phyloP scores from a whole-genome alignment of 2,329 filamentous ascomycete species.

The Talaromyces sp. region DNA sequence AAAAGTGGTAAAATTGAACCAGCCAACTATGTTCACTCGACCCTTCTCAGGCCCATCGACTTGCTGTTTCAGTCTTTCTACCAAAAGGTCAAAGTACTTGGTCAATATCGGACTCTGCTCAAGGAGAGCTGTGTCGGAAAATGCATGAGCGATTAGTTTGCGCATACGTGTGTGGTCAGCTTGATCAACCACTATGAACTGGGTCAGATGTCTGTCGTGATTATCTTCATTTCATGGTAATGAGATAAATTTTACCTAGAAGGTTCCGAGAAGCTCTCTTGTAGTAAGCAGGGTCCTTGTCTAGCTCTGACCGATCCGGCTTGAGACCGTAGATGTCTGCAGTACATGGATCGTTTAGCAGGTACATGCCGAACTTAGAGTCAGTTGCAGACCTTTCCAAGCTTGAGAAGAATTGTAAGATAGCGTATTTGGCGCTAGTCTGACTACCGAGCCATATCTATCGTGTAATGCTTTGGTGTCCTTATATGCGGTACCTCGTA shows the following conservation, averaged over 20 bases:
- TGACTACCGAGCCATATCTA: conserved; percentile 11
- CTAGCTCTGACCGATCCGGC: conserved; percentile 12
- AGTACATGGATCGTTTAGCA: neutral
- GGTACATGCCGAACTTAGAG: neutral
- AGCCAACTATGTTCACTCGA: conserved; percentile 31
- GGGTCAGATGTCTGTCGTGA: neutral
- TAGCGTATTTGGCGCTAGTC: conserved; percentile 12
- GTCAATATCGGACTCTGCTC: conserved; percentile 35
- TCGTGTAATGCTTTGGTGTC: conserved; percentile 13
- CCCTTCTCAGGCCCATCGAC: conserved; percentile 13
- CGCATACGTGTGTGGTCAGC: conserved; percentile 32
- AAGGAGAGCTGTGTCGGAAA: conserved; percentile 34
- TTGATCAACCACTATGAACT: conserved; percentile 4
- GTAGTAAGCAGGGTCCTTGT: conserved; percentile 10
- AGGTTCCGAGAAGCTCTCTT: conserved; percentile 1
- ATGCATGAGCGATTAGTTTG: conserved; percentile 34
- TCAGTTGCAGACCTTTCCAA: conserved; percentile 13
- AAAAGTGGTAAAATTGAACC: conserved; percentile 39
- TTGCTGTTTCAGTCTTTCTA: conserved; percentile 22
- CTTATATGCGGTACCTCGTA: conserved; percentile 10
- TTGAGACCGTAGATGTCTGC: conserved; percentile 9
- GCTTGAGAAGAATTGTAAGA: conserved; percentile 14
- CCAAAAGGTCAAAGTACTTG: conserved; percentile 28
- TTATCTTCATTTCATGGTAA: too few species aligned
- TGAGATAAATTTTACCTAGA: neutral